Evolutionary conservation across 1,284 basidiomycete genomes (phyloP).

Genomic region (Puccinia hordei): DNA sequence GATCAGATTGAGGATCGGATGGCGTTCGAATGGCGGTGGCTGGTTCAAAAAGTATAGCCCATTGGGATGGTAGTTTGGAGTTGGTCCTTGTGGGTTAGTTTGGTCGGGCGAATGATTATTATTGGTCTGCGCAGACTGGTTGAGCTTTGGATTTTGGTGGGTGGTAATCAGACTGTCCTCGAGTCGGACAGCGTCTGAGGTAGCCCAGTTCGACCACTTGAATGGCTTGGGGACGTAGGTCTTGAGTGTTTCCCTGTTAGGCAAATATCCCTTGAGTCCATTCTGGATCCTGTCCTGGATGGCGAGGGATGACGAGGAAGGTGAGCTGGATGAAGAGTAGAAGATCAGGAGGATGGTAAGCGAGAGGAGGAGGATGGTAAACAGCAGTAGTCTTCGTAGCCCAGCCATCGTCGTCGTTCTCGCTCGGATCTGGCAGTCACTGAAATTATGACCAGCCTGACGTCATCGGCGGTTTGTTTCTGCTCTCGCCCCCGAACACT

Average conservation of each 20-base stretch:
- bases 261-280: constrained; percentile 23
- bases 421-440: neutral
- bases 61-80: constrained; percentile 19
- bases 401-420: neutral
- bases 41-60: constrained; percentile 13
- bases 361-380: constrained; percentile 9
- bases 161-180: constrained; percentile 38
- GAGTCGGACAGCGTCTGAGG: constrained; percentile 21
- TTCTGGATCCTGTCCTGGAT: constrained; percentile 16
- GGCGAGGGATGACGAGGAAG: neutral
- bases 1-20: constrained; percentile 44
- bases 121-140: neutral
- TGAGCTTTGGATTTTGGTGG: neutral
- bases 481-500: too few relatives aligned
- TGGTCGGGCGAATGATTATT: neutral
- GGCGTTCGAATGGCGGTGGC: neutral
- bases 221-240: constrained; percentile 36
- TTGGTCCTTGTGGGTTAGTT: neutral
- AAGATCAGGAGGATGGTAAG: constrained; percentile 6
- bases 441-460: too few relatives aligned
- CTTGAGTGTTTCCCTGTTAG: constrained; percentile 24
- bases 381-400: constrained; percentile 4
- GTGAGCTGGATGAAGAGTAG: neutral
- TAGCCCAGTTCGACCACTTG: constrained; percentile 46
- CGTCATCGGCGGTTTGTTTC: too few relatives aligned